Conservation (phyloP, 2,329 filamentous ascomycete genomes). For the Arthrobotrys entomopaga region DNA sequence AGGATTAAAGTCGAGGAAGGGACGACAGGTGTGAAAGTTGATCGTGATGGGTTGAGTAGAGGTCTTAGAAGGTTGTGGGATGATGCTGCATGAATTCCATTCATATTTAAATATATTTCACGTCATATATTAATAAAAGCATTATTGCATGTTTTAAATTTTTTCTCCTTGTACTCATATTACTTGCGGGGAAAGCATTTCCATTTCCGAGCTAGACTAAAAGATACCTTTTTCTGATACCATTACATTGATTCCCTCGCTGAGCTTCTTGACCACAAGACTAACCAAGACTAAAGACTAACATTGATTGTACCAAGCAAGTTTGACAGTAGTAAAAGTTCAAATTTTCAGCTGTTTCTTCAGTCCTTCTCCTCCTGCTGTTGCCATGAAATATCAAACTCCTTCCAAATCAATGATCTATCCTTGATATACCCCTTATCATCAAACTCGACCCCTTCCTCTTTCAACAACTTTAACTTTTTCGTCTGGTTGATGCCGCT, state of each 20-base stretch:
- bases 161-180: no score
- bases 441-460: slow-evolving; percentile 74
- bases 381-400: slow-evolving; percentile 60
- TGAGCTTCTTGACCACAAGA: no score
- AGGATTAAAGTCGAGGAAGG: slow-evolving; percentile 46
- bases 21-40: slow-evolving; percentile 31
- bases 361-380: slow-evolving; percentile 3
- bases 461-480: slow-evolving; percentile 71
- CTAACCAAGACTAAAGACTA: no score
- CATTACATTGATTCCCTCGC: no score
- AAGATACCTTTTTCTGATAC: slow-evolving; percentile 43
- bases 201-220: slow-evolving; percentile 6
- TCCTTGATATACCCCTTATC: slow-evolving; percentile 70
- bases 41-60: slow-evolving; percentile 37
- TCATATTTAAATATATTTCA: neutral
- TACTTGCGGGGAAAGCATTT: neutral
- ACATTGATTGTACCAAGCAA: no score
- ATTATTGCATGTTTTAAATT: slow-evolving; percentile 5
- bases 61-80: slow-evolving; percentile 42
- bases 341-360: no score
- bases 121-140: neutral
- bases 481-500: slow-evolving; percentile 72
- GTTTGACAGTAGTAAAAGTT: no score
- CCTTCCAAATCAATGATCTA: slow-evolving; percentile 63
- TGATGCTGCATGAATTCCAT: slow-evolving; percentile 19